Evolutionary conservation across 257 asterid species (phyloP).

Genomic region (Leptodermis oblonga): DNA sequence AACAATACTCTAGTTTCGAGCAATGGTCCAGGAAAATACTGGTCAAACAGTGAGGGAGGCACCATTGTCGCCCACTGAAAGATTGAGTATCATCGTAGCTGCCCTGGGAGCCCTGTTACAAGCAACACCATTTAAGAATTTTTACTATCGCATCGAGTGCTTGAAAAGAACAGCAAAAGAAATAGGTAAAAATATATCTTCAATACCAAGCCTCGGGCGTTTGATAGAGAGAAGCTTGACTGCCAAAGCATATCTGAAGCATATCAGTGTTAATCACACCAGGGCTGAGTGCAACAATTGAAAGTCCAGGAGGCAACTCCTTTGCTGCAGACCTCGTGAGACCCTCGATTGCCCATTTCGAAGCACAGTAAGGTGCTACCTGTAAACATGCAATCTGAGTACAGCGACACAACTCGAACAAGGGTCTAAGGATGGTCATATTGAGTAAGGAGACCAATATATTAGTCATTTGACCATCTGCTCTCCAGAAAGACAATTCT

Average conservation of each 20-base stretch:
- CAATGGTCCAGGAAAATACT: not conserved
- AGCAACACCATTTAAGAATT: not conserved
- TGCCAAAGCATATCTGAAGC: conserved; percentile 94
- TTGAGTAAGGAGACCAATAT: not conserved
- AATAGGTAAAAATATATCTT: not conserved
- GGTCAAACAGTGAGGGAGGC: conserved; percentile 79
- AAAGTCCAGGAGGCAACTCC: conserved; percentile 82
- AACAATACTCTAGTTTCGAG: not conserved
- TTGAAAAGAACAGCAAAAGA: conserved; percentile 11
- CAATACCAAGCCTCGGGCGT: conserved; percentile 83
- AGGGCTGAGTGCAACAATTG: conserved; percentile 86
- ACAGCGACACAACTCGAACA: conserved; percentile 12
- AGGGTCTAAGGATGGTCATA: not conserved
- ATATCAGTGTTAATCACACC: conserved; percentile 90
- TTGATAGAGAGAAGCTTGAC: conserved; percentile 71
- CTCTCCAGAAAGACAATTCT: too few species aligned
- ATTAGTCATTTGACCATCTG: not conserved
- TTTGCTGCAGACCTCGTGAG: conserved; percentile 80
- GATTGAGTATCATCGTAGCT: conserved; percentile 82
- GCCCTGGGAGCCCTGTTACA: conserved; percentile 90
- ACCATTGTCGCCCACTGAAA: conserved; percentile 72
- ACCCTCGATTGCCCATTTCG: conserved; percentile 98
- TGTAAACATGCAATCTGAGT: conserved; percentile 27
- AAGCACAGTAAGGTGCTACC: conserved; percentile 99
- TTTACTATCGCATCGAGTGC: not conserved